Base-by-base conservation (phyloP, 1,284 basidiomycete species). In the Papiliotrema fonsecae region DNA sequence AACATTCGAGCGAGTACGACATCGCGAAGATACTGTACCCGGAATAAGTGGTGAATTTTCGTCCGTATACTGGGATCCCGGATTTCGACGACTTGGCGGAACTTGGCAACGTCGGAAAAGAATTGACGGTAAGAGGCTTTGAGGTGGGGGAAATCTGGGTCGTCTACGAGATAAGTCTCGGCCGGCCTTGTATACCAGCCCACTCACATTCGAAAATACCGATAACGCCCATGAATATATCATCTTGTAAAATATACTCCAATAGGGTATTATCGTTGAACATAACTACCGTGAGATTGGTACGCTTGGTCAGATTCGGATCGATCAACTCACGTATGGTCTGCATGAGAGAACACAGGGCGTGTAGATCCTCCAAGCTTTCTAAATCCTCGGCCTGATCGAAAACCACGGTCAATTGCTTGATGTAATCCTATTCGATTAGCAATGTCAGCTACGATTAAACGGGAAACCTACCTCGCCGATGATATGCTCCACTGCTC, bases 101-200 rank as follows among this genome's bases (percentile, higher is more conserved):
- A 97, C 43, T 81, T 84, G 4, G 88, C 81, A 13, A 82, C 84
- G 58, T 87, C 80, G 36, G 82, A 78, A 36, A 97, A 82, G 69
- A 96, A 96, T 50, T 93, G 84, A 42, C 94, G 90, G 69, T 97
- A 98, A 59, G 92, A 90, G 39, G 94, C 96, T 75, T 97, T 97
- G 74, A 94, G 83, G 14, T 77, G 79, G 10, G 94, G 94, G 69
- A 94, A 97, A 62, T 97, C 94, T 52, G 94, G 93, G 65, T 97
- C 94, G 72, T 98, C 91, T 94, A 67, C 35, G n/a, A n/a, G 24
- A 14, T 37, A 36, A 58, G 50, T 42, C 10, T 11, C 6, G 14
- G 34, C 13, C 18, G 13, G 9, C 5, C 19, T 21, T 3, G 4
- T 6, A 11, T 9, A 28, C 49, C 36, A 21, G 43, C 36, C 43